Evolutionary conservation across 169 alveolate species (phyloP).

Genomic region (Eimeria brunetti): DNA sequence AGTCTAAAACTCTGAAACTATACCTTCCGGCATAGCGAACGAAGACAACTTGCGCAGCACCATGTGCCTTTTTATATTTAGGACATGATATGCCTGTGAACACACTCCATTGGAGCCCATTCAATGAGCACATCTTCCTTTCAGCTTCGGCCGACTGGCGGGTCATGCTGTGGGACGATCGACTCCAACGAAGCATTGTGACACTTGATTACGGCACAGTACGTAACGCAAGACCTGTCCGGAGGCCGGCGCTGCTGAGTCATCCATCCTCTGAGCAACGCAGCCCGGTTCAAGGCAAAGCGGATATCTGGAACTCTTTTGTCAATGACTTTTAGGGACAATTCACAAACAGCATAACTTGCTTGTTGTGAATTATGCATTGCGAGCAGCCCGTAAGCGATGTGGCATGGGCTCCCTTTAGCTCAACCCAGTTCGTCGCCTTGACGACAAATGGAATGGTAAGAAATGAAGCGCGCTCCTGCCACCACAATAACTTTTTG

Average conservation of each 20-base stretch:
- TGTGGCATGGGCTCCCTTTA: constrained; percentile 96
- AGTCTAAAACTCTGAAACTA: neutral
- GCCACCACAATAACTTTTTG: neutral
- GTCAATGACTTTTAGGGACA: neutral
- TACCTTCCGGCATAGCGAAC: neutral
- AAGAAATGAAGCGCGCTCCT: neutral
- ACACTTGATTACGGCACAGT: constrained; percentile 93
- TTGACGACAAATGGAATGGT: constrained; percentile 93
- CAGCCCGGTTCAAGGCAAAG: neutral
- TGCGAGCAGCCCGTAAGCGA: constrained; percentile 92
- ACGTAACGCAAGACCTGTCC: neutral
- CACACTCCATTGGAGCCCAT: constrained; percentile 95
- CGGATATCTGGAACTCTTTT: neutral
- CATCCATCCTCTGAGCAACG: neutral
- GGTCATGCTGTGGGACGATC: constrained; percentile 95
- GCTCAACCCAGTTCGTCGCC: constrained; percentile 95
- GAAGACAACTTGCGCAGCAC: too few species aligned
- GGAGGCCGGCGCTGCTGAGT: neutral
- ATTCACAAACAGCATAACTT: neutral
- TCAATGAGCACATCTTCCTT: constrained; percentile 94
- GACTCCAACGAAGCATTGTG: constrained; percentile 89
- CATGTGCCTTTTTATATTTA: neutral
- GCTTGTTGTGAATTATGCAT: neutral
- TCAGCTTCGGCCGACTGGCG: constrained; percentile 98
- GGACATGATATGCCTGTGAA: constrained; percentile 95